Evolutionary conservation across 2,329 filamentous ascomycete species (phyloP), one percentile per base, ranked within the genome.

Genomic region (Aspergillus felis): DNA sequence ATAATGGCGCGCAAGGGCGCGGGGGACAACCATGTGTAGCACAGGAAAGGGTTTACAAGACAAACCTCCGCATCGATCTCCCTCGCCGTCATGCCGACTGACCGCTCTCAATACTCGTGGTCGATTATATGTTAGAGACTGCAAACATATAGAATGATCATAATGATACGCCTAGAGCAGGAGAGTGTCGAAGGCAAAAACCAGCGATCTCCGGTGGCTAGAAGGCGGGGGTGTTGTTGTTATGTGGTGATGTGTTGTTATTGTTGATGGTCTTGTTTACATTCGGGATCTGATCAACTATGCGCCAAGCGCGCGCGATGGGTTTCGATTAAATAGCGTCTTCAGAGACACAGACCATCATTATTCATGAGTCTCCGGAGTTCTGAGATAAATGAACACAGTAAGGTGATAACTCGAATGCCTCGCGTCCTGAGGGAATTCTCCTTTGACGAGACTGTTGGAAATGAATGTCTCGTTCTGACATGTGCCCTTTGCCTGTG

Each of bases 281-380:
- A 46, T 46, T 3, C n/a, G 42, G 8, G n/a, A 5, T 35, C 6
- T 49, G 44, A 32, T 29, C 38, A 54, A 55, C 48, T 49, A 54
- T 54, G 38, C 27, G 47, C 44, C 51, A 53, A 54, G 55, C 46
- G 17, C 46, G 56, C 60, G 51, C 32, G 32, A 38, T 7, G 32
- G 32, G 32, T 17, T 35, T 35, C 32, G 32, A 35, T 35, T 35
- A 38, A 38, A 38, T 38, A 38, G 32, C 32, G 32, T 17, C 32
- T 38, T 38, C 32, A 38, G 32, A 38, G 32, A 38, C 6, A 17
- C 17, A 38, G 14, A 38, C 14, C 14, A 38, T 17, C 6, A 7
- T 6, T 38, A 38, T 38, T 7, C 32, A 17, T 17, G 14, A 7
- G 32, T 38, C 14, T 14, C 14, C 14, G 6, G 14, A 17, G 5